These are phyloP conservation scores for Begonia fuchsioides DNA, from an alignment of 306 rosid species.

Conservation along the genomic window DNA sequence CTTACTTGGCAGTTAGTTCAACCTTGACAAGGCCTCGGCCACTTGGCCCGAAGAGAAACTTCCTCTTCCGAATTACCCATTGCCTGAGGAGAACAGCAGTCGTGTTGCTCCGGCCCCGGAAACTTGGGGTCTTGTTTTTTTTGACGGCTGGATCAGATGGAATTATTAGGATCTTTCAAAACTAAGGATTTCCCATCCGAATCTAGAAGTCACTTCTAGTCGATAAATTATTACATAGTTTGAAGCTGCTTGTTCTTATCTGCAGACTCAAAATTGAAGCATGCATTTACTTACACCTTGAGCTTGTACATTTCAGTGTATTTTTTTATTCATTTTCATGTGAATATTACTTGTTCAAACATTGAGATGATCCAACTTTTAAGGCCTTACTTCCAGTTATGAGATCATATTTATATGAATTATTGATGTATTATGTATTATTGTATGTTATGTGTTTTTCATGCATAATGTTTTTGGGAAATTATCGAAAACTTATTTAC, in stretches of 20 bases:
- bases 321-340: background rate
- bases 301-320: background rate
- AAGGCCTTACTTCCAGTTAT: too few relatives aligned
- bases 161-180: conserved; percentile 63
- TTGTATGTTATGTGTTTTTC: too few relatives aligned
- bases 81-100: conserved; percentile 2
- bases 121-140: conserved; percentile 64
- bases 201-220: conserved; percentile 12
- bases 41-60: conserved; percentile 94
- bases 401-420: too few relatives aligned
- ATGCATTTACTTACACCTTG: too few relatives aligned
- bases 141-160: conserved; percentile 69
- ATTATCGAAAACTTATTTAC: too few relatives aligned
- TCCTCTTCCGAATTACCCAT: conserved; percentile 33
- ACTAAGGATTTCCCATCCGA: conserved; percentile 75
- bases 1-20: conserved; percentile 52
- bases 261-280: too few relatives aligned
- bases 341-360: background rate
- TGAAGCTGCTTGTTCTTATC: too few relatives aligned
- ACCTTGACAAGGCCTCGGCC: conserved; percentile 13
- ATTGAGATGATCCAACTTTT: background rate
- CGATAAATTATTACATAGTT: too few relatives aligned
- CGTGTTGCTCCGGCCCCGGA: conserved; percentile 16
- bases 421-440: too few relatives aligned
- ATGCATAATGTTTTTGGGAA: too few relatives aligned